Conservation (phyloP, 148 eudicot genomes). For the Heliosperma pusillum region DNA sequence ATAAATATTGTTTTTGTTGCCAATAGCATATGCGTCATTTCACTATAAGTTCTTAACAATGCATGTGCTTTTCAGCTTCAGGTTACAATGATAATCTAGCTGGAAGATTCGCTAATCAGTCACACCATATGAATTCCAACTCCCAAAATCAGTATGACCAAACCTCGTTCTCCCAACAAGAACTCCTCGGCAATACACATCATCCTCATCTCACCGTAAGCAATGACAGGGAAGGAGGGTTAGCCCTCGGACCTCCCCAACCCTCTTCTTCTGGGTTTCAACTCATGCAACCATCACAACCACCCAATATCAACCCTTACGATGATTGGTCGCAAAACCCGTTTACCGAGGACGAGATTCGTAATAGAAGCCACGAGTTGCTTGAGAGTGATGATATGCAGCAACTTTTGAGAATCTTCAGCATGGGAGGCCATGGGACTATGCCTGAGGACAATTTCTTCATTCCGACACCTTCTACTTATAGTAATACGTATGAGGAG, state of each 20-base stretch:
- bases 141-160: conserved; percentile 45
- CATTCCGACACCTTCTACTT: conserved; percentile 55
- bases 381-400: conserved; percentile 96
- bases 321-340: conserved; percentile 69
- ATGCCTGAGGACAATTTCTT: conserved; percentile 56
- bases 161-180: conserved; percentile 39
- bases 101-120: conserved; percentile 43
- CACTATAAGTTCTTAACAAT: neutral
- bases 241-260: conserved; percentile 61
- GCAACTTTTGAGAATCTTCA: conserved; percentile 74
- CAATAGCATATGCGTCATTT: neutral
- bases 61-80: conserved; percentile 25
- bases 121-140: conserved; percentile 42
- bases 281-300: conserved; percentile 42
- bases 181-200: conserved; percentile 39
- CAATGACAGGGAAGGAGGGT: conserved; percentile 40
- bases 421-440: conserved; percentile 56
- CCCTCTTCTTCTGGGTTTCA: conserved; percentile 51
- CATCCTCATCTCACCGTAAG: conserved; percentile 35
- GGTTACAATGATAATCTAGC: conserved; percentile 54
- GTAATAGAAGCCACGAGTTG: conserved; percentile 75
- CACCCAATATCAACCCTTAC: conserved; percentile 45
- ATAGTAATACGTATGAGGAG: conserved; percentile 43
- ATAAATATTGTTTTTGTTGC: neutral
- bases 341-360: conserved; percentile 79